These are phyloP conservation scores for Dichomitus squalens DNA, from an alignment of 1,284 basidiomycete genomes.

Conservation along the genomic window DNA sequence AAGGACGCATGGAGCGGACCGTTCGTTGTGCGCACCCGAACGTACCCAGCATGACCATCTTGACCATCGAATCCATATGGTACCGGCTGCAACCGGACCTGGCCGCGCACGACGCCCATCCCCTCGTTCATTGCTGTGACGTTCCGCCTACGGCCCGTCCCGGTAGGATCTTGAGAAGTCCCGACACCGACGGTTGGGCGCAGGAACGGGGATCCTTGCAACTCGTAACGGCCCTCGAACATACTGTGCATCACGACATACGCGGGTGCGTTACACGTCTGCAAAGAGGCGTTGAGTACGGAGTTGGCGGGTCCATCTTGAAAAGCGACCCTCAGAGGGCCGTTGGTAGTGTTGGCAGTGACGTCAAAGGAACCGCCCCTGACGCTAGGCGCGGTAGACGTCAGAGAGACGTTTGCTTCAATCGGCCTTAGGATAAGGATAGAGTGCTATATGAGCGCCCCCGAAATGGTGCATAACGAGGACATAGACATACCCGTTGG, in stretches of 20 bases:
- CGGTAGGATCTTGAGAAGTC: background rate
- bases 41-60: background rate
- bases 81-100: background rate
- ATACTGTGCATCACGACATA: slow-evolving; percentile 38
- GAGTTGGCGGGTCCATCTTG: slow-evolving; percentile 43
- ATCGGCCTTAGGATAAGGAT: slow-evolving; percentile 37
- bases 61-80: background rate
- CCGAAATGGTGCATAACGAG: too few species aligned
- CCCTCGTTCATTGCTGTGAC: background rate
- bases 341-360: slow-evolving; percentile 23
- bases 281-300: slow-evolving; percentile 32
- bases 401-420: slow-evolving; percentile 30
- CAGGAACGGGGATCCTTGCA: slow-evolving; percentile 30
- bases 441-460: slow-evolving; percentile 23
- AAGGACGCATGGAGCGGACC: background rate
- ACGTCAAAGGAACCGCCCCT: slow-evolving; percentile 36
- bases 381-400: slow-evolving; percentile 27
- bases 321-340: slow-evolving; percentile 30
- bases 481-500: slow-evolving; percentile 38
- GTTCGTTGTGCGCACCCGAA: background rate
- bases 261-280: slow-evolving; percentile 35
- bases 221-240: slow-evolving; percentile 45
- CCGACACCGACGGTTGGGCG: background rate
- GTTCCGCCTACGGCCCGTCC: background rate
- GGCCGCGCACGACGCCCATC: background rate